Evolutionary conservation across 2,329 filamentous ascomycete genomes (phyloP), one percentile per base, ranked within the genome.

Genomic region (Fusarium coffeatum): DNA sequence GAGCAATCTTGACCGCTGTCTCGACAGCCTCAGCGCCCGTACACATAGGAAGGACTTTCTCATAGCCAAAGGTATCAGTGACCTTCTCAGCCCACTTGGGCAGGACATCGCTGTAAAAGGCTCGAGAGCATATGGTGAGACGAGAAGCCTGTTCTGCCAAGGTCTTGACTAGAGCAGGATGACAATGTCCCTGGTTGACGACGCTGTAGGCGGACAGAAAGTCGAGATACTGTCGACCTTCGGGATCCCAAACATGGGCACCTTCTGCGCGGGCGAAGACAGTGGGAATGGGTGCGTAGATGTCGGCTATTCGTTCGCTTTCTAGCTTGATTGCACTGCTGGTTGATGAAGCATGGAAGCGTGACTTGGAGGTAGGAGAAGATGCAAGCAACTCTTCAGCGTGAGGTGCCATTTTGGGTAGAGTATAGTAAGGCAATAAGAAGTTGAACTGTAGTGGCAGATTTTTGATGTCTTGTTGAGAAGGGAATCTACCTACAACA

Each of bases 201-300:
- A 60, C 68, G 30, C 68, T 71, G 41, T 98, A 99, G 71, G 96
- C 96, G 47, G 95, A 98, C 71, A 99, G 89, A 83, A 97, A 99
- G 84, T 99, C 96, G 76, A 98, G 89, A 82, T 99, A 98, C 80
- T 97, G 91, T 75, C 90, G 92, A 78, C 93, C 93, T 84, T 98
- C 96, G n/a, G 96, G 95, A 78, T 99, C 96, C 95, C 96, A 99
- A 61, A 98, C 96, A 66, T 92, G 90, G 77, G 92, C 91, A 49
- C 95, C 96, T 75, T 90, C 87, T 46, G 94, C 96, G 72, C 90
- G 89, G 59, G 95, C 87, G 81, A 98, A 98, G 78, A 97, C 96
- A 64, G 98, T 90, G 45, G 96, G 96, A 4, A 99, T 88, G 15
- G 96, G 95, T 82, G 98, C 94, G 86, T 99, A 99, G 86, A 98